Base-by-base conservation (phyloP, 2,329 filamentous ascomycete genomes). In the Lasiodiplodia sp. region DNA sequence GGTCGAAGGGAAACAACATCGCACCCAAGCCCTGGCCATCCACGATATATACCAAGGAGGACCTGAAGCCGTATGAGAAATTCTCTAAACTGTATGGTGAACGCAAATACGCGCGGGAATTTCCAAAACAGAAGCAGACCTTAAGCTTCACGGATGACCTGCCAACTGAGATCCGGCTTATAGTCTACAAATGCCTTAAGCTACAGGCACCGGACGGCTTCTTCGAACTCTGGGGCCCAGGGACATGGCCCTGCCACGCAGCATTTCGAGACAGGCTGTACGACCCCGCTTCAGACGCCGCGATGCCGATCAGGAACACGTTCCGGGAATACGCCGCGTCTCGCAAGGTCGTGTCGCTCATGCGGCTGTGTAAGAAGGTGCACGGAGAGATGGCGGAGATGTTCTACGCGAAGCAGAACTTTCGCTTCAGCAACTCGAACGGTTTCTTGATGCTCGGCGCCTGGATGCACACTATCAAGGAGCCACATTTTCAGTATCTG, bases 101-200 rank as follows among this genome's bases (percentile, higher is more conserved):
- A 37, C 40, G 64, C 23, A 57, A 28, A 4, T 37, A 23, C 2
- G 53, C 64, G 0, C 11, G n/a, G 5, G 5, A 31, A 2, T 66
- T 58, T 25, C 55, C 57, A 18, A 11, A 49, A 38, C 18, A 66
- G 51, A 49, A 34, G 49, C 64, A 66, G n/a, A 66, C 52, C 2
- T 28, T 66, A 5, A 57, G 64, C 25, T 66, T 58, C 64, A 66
- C 53, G 2, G 38, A 56, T 10, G 38, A 66, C 52, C 40, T 69
- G 5, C 67, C 67, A 3, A 31, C 60, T 3, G 60, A 69, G 28
- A n/a, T 68, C 25, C 67, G 67, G n/a, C 34, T 68, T 21, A 65
- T 57, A 37, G 18, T 68, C 1, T 68, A 68, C 25, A 18, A 37
- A 18, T 7, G 37, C 12, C 16, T 65, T 2, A 1, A 14, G 2